Evolutionary conservation across 805 yeast species (phyloP).

Genomic region (Saitoella complicata): DNA sequence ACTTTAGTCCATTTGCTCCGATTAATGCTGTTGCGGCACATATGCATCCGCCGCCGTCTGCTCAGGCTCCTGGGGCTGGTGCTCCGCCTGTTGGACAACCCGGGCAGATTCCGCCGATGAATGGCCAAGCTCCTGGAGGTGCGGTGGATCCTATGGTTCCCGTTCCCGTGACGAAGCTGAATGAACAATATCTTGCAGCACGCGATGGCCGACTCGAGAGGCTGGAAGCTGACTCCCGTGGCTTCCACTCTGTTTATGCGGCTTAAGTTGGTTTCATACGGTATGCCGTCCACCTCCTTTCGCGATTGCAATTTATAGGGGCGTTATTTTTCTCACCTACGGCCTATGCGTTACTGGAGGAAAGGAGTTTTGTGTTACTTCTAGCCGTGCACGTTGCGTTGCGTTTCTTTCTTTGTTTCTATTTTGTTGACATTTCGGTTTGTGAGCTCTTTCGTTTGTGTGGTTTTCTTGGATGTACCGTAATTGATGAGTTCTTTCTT

Average conservation of each 20-base stretch:
- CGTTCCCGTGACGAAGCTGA: constrained; percentile 28
- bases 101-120: constrained; percentile 7
- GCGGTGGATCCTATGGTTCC: constrained; percentile 22
- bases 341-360: too few species aligned
- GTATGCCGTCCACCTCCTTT: constrained; percentile 17
- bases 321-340: too few species aligned
- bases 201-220: constrained; percentile 40
- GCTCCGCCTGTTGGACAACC: constrained; percentile 5
- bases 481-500: too few species aligned
- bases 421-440: too few species aligned
- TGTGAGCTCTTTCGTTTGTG: too few species aligned
- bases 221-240: constrained; percentile 32
- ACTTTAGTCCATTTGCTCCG: constrained; percentile 22
- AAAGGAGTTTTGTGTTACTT: too few species aligned
- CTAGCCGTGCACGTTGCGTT: too few species aligned
- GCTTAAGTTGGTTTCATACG: constrained; percentile 19
- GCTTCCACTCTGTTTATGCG: constrained; percentile 27
- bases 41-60: too few species aligned
- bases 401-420: too few species aligned
- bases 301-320: too few species aligned
- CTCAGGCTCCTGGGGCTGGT: not conserved
- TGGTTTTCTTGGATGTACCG: too few species aligned
- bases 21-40: constrained; percentile 5
- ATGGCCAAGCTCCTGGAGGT: constrained; percentile 11
- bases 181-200: constrained; percentile 38